Evolutionary conservation across 768 basidiomycete genomes (phyloP), one percentile per base, ranked within the genome.

Genomic region (Cystofilobasidium capitatum): DNA sequence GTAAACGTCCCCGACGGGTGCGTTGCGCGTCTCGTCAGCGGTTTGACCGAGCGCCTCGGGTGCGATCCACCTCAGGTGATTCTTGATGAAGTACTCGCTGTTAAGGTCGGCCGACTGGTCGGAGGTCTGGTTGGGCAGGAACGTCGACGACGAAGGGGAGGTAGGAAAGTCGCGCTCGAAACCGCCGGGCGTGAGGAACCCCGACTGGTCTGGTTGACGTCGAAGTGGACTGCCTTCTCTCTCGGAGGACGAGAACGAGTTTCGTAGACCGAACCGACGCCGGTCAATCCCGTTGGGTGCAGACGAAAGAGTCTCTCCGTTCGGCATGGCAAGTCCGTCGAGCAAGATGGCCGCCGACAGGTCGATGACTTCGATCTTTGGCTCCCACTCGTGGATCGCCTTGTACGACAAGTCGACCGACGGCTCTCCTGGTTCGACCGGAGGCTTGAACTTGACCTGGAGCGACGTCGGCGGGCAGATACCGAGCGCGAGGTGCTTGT

Each of bases 1-100:
- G 39, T 71, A 76, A 16, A 75, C 65, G 62, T 75, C 74, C 20
- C 63, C 63, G 26, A 51, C 63, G 16, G 33, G 49, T 3, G 63
- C 26, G 8, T 55, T 51, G 16, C 37, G 49, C 3, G 40, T 20
- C 0, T 16, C 26, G 12, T 10, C 17, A 7, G 9, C 3, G 29
- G 26, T 10, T 31, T 1, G 29, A 31, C 29, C 20, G n/a, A 54
- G 36, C 24, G 62, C 51, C 37, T 64, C 62, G 49, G 62, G 62
- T 24, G 62, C 62, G 16, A 64, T 54, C 37, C 36, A 64, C 12
- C 63, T 49, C 24, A 64, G 63, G 12, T 64, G 62, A 17, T 64
- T 39, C 51, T 40, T 39, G 51, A 64, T 49, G 22, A 64, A 39
- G n/a, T 55, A 39, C 36, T 64, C 62, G 35, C 39, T 37, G 51